These are phyloP conservation scores for Pseudohalonectria lignicola DNA, from an alignment of 2,329 filamentous ascomycete species.

Conservation along the genomic window DNA sequence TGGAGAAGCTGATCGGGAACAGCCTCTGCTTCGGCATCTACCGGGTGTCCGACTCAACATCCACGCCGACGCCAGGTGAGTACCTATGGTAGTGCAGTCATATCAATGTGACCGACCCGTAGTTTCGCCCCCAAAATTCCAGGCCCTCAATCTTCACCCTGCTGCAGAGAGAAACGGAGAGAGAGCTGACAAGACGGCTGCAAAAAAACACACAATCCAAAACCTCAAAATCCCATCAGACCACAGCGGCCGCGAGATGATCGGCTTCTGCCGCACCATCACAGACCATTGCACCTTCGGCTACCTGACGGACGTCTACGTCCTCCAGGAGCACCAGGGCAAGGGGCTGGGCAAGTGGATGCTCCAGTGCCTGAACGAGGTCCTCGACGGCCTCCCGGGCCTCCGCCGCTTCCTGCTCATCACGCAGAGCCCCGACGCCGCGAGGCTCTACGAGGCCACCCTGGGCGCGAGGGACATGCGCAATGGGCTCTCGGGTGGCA, in stretches of 20 bases:
- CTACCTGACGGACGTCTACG: constrained; percentile 60
- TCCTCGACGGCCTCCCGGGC: constrained; percentile 42
- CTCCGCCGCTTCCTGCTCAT: constrained; percentile 50
- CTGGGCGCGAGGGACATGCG: constrained; percentile 30
- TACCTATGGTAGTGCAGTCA: too few relatives aligned
- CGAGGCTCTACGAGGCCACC: constrained; percentile 34
- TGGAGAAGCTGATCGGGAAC: constrained; percentile 41
- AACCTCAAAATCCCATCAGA: too few relatives aligned
- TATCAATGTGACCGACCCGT: too few relatives aligned
- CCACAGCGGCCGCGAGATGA: constrained; percentile 14
- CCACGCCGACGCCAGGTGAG: too few relatives aligned
- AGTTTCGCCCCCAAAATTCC: too few relatives aligned
- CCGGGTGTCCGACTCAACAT: constrained; percentile 6
- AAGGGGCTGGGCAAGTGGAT: constrained; percentile 56
- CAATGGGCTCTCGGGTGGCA: constrained; percentile 4
- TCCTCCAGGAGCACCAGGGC: constrained; percentile 47
- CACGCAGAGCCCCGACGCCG: constrained; percentile 22
- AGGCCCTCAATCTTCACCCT: too few relatives aligned
- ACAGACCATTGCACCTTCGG: constrained; percentile 61
- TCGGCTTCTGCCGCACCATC: constrained; percentile 52
- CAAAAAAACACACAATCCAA: too few relatives aligned
- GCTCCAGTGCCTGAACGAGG: constrained; percentile 47
- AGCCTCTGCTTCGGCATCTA: constrained; percentile 53
- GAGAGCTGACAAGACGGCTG: too few relatives aligned
- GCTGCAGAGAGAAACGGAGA: too few relatives aligned